Evolutionary conservation across 2,329 filamentous ascomycete species (phyloP).

Genomic region (Camillea tinctor): DNA sequence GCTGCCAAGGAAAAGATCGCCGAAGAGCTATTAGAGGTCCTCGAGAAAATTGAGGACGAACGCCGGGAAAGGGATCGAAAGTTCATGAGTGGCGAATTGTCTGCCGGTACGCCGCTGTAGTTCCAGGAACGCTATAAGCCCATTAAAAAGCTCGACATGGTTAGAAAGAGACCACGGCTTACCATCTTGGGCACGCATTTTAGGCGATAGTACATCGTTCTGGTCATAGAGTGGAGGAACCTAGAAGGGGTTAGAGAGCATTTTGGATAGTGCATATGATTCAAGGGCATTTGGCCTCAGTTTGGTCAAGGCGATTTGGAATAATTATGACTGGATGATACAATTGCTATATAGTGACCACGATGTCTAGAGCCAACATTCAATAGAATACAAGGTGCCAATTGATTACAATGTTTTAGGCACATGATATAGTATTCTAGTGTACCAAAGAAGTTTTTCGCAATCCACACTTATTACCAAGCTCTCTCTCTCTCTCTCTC

Average conservation of each 20-base stretch:
- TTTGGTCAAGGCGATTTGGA: not conserved
- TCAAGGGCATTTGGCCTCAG: not conserved
- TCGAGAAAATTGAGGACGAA: conserved; percentile 28
- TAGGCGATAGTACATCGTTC: too few relatives aligned
- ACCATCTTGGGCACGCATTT: too few relatives aligned
- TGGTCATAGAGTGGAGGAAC: too few relatives aligned
- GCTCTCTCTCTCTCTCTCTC: too few relatives aligned
- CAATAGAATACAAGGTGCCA: too few relatives aligned
- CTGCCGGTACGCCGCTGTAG: not conserved
- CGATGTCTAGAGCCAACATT: too few relatives aligned
- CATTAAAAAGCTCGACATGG: not conserved
- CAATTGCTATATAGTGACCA: too few relatives aligned
- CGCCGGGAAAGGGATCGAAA: conserved; percentile 17
- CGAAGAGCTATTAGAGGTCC: conserved; percentile 36
- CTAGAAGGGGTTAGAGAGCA: not conserved
- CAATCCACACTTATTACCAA: too few relatives aligned
- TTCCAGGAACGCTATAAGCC: not conserved
- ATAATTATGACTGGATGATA: not conserved
- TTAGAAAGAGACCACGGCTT: not conserved
- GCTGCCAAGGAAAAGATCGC: conserved; percentile 40
- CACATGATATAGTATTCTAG: too few relatives aligned
- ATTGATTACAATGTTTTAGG: too few relatives aligned
- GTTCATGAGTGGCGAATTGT: conserved; percentile 7
- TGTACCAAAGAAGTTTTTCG: too few relatives aligned
- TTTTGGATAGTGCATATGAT: not conserved